Base-by-base conservation (phyloP, 176 grass and related monocot genomes). In the Raddia distichophylla region DNA sequence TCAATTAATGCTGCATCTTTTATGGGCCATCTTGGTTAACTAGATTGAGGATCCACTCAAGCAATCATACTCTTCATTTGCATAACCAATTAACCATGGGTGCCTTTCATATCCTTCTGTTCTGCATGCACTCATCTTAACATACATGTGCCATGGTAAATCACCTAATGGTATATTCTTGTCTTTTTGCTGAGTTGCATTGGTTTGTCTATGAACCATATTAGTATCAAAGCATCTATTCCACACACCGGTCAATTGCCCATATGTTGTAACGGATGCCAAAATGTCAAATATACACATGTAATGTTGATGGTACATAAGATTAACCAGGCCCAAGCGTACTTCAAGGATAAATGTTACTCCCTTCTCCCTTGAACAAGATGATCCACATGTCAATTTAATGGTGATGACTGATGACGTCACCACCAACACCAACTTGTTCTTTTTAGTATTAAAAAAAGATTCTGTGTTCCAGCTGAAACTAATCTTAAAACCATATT, bases 31-130 rank as follows among this genome's bases (percentile, higher is more conserved):
- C 46, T 58, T 86, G 10, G 17, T 54, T 64, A 48, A 71, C 48
- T 80, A 56, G 67, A 60, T 61, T 69, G 44, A 60, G 27, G 56
- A 37, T 63, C 19, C 74, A 6, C 50, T 73, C 11, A 68, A 75
- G 18, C 47, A 52, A 54, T 73, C 22, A 58, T 62, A 12, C 61
- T 53, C 22, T 77, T 60, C 57, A 59, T 77, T 19, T 83, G 66
- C 59, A 73, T 83, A 61, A 48, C 33, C 13, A 71, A 68, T 64
- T 83, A 61, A 48, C 33, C 13, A 71, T 68, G 73, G 35, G 54
- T 84, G 51, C 12, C 18, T 69, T 83, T 32, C 16, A 82, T 82
- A 18, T 70, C 14, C 52, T 71, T 51, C 14, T 69, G 78, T 60
- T 68, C 17, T 83, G 57, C 59, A 73, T 74, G 11, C 37, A 74